Base-by-base conservation (phyloP, 2,329 filamentous ascomycete species). In the Pseudogymnoascus sp. region DNA sequence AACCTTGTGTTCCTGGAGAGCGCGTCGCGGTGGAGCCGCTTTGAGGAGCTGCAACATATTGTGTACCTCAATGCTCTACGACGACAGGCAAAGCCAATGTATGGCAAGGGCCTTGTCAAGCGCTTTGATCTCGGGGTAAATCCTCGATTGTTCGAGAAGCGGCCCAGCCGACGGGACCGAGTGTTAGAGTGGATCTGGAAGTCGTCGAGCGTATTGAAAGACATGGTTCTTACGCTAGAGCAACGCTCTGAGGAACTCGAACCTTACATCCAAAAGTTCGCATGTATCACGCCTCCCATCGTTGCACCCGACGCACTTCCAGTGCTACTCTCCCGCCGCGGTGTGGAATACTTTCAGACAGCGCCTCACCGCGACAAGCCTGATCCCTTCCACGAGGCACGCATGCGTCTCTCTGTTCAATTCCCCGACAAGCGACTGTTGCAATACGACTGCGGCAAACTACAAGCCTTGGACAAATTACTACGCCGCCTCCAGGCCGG, bases 401-500 rank as follows among this genome's bases (percentile, higher is more conserved):
- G 93, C 16, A 94, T 96, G 83, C 88, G 92, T 21, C 81, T 95
- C 14, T 95, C 91, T 3, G 97, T 99, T 65, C 94, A 96, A 49
- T 99, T 99, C 72, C 94, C 95, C 0, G 94, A 99, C 74, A 96
- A 92, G 73, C 85, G 94, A 37, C 84, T 99, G n/a, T 79, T 99
- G 0, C 93, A 99, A 73, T 99, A 96, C 73, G 94, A 99, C 75
- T 97, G 94, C 71, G 94, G 94, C 68, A 99, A 99, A 74, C 83
- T 99, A 3, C 94, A 99, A 71, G 87, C 89, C 16, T 82, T 99
- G 14, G 94, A 95, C 70, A 87, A 87, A 65, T 82, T 99, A 1
- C 82, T 99, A 12, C 89, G 94, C 8, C 87, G 89, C 65, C 81
- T 99, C 6, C 92, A 97, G 75, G 85, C 90, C 2, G 92, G 91